A percentile compares a stretch with the other conserved stretches of the same genome.
Conservation (phyloP, 1,139 yeast species). For the Petasospora rhodanensis region DNA sequence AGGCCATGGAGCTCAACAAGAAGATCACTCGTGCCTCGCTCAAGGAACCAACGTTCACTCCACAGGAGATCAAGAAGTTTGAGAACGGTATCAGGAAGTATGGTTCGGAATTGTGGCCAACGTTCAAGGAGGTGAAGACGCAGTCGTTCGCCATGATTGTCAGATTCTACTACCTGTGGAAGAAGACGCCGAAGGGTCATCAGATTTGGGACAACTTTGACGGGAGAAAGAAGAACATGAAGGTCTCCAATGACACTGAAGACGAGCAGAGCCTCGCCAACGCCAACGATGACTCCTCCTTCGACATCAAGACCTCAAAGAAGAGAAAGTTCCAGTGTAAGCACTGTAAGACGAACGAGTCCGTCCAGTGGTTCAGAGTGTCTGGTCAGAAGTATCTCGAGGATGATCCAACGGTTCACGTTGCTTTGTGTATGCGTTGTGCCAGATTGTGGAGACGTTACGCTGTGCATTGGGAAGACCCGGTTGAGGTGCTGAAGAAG, state of each 20-base stretch:
- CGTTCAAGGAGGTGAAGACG: constrained; percentile 60
- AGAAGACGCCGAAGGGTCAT: constrained; percentile 73
- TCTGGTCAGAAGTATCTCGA: constrained; percentile 50
- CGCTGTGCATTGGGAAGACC: constrained; percentile 86
- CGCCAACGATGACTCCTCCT: constrained; percentile 37
- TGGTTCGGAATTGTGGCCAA: constrained; percentile 81
- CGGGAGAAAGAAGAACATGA: constrained; percentile 58
- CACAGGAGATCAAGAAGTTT: constrained; percentile 60
- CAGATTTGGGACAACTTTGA: constrained; percentile 79
- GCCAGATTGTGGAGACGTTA: constrained; percentile 90
- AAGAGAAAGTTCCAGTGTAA: constrained; percentile 32
- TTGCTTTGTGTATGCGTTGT: constrained; percentile 79
- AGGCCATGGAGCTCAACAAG: constrained; percentile 37
- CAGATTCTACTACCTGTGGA: constrained; percentile 85
- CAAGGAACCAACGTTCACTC: constrained; percentile 69
- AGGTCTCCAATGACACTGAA: constrained; percentile 30
- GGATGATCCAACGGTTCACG: constrained; percentile 32
- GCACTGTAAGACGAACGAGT: constrained; percentile 52
- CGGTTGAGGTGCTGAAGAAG: constrained; percentile 59
- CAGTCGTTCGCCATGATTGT: constrained; percentile 77
- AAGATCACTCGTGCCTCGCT: constrained; percentile 53
- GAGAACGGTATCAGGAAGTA: constrained; percentile 69
- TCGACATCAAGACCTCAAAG: constrained; percentile 27
- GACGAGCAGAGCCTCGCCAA: constrained; percentile 30
- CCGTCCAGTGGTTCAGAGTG: constrained; percentile 65